Evolutionary conservation across 257 asterid genomes (phyloP).

Genomic region (Penstemon eatonii): DNA sequence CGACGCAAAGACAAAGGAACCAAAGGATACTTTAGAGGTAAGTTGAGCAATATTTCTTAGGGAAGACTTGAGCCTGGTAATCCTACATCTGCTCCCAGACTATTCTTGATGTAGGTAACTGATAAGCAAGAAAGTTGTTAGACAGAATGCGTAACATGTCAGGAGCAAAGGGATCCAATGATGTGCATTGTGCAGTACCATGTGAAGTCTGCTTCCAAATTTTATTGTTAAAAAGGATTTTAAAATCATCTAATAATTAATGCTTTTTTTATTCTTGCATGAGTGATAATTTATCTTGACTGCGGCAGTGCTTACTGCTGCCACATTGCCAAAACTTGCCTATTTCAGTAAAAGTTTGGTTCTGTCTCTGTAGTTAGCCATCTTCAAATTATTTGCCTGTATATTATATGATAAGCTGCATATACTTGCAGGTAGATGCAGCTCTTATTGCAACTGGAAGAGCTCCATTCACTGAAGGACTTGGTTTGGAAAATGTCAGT

Average conservation of each 20-base stretch:
- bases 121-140: slow-evolving; percentile 15
- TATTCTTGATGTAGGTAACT: slow-evolving; percentile 19
- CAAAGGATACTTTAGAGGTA: slow-evolving; percentile 83
- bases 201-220: not conserved
- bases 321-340: not conserved
- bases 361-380: slow-evolving; percentile 12
- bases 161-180: slow-evolving; percentile 23
- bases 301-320: not conserved
- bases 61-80: slow-evolving; percentile 24
- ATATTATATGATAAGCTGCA: slow-evolving; percentile 18
- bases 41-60: slow-evolving; percentile 25
- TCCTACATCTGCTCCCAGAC: slow-evolving; percentile 13
- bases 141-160: slow-evolving; percentile 7
- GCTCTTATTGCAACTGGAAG: slow-evolving; percentile 99
- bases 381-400: slow-evolving; percentile 7
- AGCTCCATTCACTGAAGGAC: slow-evolving; percentile 94
- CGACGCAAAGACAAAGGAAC: slow-evolving; percentile 97
- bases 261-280: not conserved
- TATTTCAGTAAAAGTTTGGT: slow-evolving; percentile 17
- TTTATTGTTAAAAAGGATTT: no score
- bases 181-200: slow-evolving; percentile 2
- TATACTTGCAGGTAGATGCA: slow-evolving; percentile 82
- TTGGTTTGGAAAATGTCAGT: slow-evolving; percentile 94
- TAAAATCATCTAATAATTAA: no score
- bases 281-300: slow-evolving; percentile 1